Base-by-base conservation (phyloP, 306 rosid species). In the Fragaria vesca region DNA sequence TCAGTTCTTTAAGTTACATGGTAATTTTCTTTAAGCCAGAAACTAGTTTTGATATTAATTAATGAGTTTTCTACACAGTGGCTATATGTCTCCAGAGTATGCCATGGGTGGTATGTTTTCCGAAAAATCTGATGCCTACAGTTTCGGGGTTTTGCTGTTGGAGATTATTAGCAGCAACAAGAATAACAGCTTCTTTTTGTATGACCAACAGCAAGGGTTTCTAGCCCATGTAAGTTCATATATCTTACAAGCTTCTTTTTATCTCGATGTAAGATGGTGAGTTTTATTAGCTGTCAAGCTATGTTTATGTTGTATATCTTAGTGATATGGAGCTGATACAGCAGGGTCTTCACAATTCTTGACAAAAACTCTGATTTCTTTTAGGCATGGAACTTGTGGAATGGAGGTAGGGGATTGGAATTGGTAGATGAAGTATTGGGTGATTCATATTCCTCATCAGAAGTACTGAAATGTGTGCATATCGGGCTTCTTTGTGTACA, bases 141-240 rank as follows among this genome's bases (percentile, higher is more conserved):
- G 87, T 13, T 24, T 24, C 26, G 26, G 26, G 26, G 26, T 24
- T 42, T 42, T 42, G 46, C 11, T 6, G 6, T 42, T 42, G 46
- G 46, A 42, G 46, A 42, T 42, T 42, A 42, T 42, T 1, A 42
- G 2, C 12, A 42, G 46, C 46, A 34, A 17, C 17, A 81, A 77
- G 60, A 86, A 81, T 48, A 66, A 38, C 34, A 52, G 63, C 79
- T 82, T 72, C 55, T 42, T 21, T 17, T 70, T 40, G 36, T 2
- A 34, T 3, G 46, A 78, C 2, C 32, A 73, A 47, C 17, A 72
- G 13, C 65, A 67, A 24, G 75, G 81, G 48, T 70, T 86, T 6
- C 74, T 78, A 42, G 81, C 76, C 61, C 66, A 66, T 76, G 89
- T 86, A 46, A 77, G 89, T 81, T 16, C 24, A 42, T 36, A 36